phyloP scores from a whole-genome alignment of 179 eudicot species.

The Beta corolliflora region DNA sequence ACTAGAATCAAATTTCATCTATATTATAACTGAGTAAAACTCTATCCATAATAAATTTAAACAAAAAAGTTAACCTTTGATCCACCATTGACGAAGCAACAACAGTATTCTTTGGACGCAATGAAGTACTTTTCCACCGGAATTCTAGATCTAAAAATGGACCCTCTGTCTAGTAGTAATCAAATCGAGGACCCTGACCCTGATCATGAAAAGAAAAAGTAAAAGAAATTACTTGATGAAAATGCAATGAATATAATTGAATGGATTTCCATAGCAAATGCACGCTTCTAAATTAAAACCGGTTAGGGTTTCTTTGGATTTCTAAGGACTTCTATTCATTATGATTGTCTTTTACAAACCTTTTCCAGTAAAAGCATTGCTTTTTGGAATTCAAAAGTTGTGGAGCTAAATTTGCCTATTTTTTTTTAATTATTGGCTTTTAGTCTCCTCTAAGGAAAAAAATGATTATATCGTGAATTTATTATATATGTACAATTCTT shows the following conservation, averaged over 20 bases:
- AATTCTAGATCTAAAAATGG: not conserved
- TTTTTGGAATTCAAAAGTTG: not conserved
- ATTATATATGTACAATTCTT: no score
- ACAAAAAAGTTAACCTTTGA: not conserved
- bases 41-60: no score
- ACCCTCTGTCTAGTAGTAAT: not conserved
- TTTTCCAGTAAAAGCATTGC: not conserved
- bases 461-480: no score
- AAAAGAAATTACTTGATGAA: not conserved
- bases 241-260: not conserved
- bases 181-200: not conserved
- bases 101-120: not conserved
- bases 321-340: not conserved
- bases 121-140: not conserved
- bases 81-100: not conserved
- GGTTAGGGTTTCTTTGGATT: not conserved
- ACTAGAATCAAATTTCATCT: no score
- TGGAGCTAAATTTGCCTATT: not conserved
- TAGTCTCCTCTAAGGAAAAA: no score
- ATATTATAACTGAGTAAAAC: no score
- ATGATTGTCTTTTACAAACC: not conserved
- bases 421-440: not conserved
- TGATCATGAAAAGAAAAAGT: not conserved
- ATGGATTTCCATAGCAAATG: not conserved
- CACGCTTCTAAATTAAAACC: not conserved